Evolutionary conservation across 495 filamentous ascomycete species (phyloP), one percentile per base, ranked within the genome.

Genomic region (Xylaria venustula): DNA sequence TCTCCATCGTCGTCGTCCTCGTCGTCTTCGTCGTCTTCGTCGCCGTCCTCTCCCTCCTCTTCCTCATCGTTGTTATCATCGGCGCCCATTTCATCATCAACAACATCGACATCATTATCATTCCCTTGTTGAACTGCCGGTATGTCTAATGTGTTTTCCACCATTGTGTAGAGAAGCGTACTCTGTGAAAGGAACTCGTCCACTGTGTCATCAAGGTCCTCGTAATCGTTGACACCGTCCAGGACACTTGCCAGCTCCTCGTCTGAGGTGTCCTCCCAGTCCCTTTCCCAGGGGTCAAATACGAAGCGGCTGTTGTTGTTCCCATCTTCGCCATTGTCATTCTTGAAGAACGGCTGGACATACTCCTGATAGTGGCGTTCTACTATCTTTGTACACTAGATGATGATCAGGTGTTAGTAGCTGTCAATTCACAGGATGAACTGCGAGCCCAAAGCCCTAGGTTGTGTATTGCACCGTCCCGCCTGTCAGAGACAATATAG

Each of bases 211-310:
- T n/a, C n/a, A n/a, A n/a, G n/a, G n/a, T n/a, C n/a, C n/a, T n/a
- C n/a, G n/a, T n/a, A n/a, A 40, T 49, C 44, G 44, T 48, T 20
- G 14, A n/a, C 44, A 7, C 28, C n/a, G n/a, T n/a, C n/a, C n/a
- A n/a, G n/a, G n/a, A n/a, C n/a, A n/a, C n/a, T n/a, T n/a, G n/a
- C 32, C 12, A 40, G 3, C 15, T 50, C 55, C 2, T 59, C 46
- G 11, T 59, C 56, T 11, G 56, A 49, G 22, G 50, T 34, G 11
- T 59, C 56, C 22, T 59, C 56, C 56, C 44, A 49, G 19, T 37
- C 44, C 32, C 12, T 30, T 32, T 49, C 56, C 15, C n/a, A 36
- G 42, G 5, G n/a, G 6, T 9, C 56, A 42, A 22, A 19, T 4
- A 14, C 34, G 17, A 3, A 14, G 17, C 22, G 32, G 9, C 11